Evolutionary conservation across 176 grass and related monocot species (phyloP), one percentile per base, ranked within the genome.

Genomic region (Musa acuminata): DNA sequence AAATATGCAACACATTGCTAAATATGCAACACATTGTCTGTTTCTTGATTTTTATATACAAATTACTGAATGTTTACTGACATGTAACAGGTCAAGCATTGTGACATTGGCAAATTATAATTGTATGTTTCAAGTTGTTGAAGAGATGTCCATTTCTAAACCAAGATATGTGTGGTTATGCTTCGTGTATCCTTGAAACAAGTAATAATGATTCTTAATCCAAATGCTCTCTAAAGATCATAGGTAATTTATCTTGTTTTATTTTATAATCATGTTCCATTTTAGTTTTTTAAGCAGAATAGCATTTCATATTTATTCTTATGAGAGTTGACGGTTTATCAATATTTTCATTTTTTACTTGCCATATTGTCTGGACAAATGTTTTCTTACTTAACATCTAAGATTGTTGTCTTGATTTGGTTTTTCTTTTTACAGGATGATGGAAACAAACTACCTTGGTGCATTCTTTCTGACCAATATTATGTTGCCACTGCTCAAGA

Each of bases 371-470:
- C 4, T 43, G 35, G 35, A 43, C 35, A 43, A 43, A 43, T 4
- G 4, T 43, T 43, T 43, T 43, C 35, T 43, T 43, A 43, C 29
- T 29, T 29, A 43, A 5, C 0, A 43, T 43, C 29, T 43, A 43
- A 43, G 35, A 43, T 43, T 67, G 16, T 8, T 70, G 35, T 70
- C 16, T 70, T 70, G 17, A 49, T 65, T 26, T 58, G 64, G 19
- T 8, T 57, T 87, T 75, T 43, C 4, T 0, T 13, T 80, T 63
- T 87, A 78, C 80, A 98, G 95, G 83, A 89, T 89, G 88, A 77
- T 98, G 55, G 78, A 91, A 78, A 84, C 86, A 76, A 98, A 98
- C 88, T 98, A 93, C 73, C 52, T 98, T 19, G 88, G 95, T 64
- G 82, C 90, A 74, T 98, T 98, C 81, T 52, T 83, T 62, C 74